A percentile compares a stretch with the other conserved stretches of the same genome.
These are phyloP conservation scores for Cyclocybe aegerita DNA, from an alignment of 768 basidiomycete genomes.

Conservation along the genomic window DNA sequence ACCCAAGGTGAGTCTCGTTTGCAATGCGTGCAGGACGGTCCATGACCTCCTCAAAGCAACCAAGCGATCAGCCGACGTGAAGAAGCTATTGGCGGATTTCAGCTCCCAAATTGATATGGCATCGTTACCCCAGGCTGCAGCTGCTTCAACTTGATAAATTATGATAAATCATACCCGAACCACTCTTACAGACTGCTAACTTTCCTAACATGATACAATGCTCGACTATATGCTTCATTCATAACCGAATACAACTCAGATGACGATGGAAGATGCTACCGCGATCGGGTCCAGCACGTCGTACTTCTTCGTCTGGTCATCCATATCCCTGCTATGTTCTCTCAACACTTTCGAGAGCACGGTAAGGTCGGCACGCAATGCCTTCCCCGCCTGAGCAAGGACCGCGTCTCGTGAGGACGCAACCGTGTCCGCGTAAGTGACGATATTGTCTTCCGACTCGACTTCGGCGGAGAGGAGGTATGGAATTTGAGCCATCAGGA, in stretches of 20 bases:
- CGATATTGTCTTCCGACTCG: conserved; percentile 20
- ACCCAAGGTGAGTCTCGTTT: too few relatives aligned
- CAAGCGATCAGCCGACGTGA: too few relatives aligned
- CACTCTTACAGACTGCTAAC: too few relatives aligned
- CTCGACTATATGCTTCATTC: too few relatives aligned
- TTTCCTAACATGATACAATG: not conserved
- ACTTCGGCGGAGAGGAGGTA: conserved; percentile 27
- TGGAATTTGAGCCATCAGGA: conserved; percentile 28
- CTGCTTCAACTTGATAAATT: too few relatives aligned
- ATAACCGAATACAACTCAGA: conserved; percentile 8
- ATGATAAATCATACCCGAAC: too few relatives aligned
- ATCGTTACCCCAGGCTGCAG: too few relatives aligned
- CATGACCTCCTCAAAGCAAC: too few relatives aligned
- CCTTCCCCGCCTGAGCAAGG: conserved; percentile 20
- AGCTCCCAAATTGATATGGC: too few relatives aligned
- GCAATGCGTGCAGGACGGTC: too few relatives aligned
- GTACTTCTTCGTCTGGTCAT: conserved; percentile 29
- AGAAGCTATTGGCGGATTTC: too few relatives aligned
- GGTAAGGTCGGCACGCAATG: conserved; percentile 19
- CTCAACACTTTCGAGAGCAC: conserved; percentile 12
- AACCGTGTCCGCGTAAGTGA: conserved; percentile 21
- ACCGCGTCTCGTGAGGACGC: conserved; percentile 6
- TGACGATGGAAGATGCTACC: conserved; percentile 27
- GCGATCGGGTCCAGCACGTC: conserved; percentile 24
- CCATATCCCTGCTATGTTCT: conserved; percentile 20